These are phyloP conservation scores for Trametes punicea DNA, from an alignment of 768 basidiomycete genomes.

Conservation along the genomic window DNA sequence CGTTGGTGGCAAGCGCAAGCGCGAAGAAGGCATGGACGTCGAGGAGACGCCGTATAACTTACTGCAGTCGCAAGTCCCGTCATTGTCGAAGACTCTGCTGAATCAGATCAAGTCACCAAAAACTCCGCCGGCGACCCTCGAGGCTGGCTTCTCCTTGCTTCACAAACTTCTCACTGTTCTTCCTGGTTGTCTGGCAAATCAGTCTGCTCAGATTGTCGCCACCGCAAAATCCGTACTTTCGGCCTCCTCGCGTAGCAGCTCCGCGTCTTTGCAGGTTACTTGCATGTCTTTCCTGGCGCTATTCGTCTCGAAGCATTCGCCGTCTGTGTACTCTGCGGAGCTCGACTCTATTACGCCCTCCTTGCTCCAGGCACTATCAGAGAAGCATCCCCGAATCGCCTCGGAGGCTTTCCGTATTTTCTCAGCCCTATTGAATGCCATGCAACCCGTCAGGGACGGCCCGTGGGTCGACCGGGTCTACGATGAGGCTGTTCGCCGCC, in stretches of 20 bases:
- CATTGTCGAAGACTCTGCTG: slow-evolving; percentile 75
- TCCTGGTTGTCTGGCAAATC: slow-evolving; percentile 75
- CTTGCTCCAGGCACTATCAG: slow-evolving; percentile 68
- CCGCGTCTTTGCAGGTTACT: slow-evolving; percentile 78
- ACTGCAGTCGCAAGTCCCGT: slow-evolving; percentile 71
- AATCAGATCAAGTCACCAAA: slow-evolving; percentile 84
- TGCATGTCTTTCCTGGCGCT: slow-evolving; percentile 82
- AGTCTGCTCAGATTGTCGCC: slow-evolving; percentile 59
- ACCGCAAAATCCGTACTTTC: slow-evolving; percentile 64
- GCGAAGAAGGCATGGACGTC: slow-evolving; percentile 72
- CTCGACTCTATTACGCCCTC: slow-evolving; percentile 70
- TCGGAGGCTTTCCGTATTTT: slow-evolving; percentile 88
- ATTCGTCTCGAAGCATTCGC: slow-evolving; percentile 74
- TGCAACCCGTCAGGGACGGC: slow-evolving; percentile 61
- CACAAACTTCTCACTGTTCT: slow-evolving; percentile 74
- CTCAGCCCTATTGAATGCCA: slow-evolving; percentile 73
- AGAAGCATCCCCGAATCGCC: slow-evolving; percentile 86
- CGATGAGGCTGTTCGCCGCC: slow-evolving; percentile 62
- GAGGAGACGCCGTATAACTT: slow-evolving; percentile 71
- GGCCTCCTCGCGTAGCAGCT: slow-evolving; percentile 68
- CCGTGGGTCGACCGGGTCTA: slow-evolving; percentile 77
- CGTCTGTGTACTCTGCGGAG: slow-evolving; percentile 53
- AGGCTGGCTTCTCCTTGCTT: slow-evolving; percentile 82
- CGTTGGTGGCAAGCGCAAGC: slow-evolving; percentile 67
- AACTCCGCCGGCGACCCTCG: slow-evolving; percentile 71